phyloP scores from a whole-genome alignment of 192 early-diverging fungal species.

The Rhizophagus clarus region DNA sequence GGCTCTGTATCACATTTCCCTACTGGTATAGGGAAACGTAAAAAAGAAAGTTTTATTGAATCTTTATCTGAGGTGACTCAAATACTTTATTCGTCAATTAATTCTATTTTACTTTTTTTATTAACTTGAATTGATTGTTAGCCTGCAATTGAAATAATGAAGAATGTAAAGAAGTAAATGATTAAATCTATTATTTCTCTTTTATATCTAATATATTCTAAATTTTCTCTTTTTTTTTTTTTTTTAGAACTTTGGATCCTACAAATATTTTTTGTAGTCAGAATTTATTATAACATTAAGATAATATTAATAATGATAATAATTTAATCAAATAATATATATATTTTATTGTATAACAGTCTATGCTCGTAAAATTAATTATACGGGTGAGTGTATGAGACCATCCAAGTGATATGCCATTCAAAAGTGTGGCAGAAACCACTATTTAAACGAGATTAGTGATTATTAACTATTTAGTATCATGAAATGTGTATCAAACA shows the following conservation, averaged over 20 bases:
- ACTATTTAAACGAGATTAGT: no score
- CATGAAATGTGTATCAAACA: no score
- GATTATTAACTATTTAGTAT: no score
- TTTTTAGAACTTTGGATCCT: constrained; percentile 14
- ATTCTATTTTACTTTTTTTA: background rate
- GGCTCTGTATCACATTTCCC: constrained; percentile 1
- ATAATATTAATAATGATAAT: no score
- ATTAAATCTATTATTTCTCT: no score
- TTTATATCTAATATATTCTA: background rate
- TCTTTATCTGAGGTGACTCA: constrained; percentile 7
- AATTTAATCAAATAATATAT: no score
- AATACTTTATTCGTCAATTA: background rate
- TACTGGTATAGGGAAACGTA: constrained; percentile 22
- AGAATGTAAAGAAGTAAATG: constrained; percentile 16
- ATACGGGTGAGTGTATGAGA: no score
- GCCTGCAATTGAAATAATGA: background rate
- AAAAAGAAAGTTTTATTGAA: constrained; percentile 17
- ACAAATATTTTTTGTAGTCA: constrained; percentile 24
- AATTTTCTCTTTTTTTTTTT: background rate
- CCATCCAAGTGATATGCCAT: no score
- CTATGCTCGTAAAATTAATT: no score
- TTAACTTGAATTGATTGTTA: background rate
- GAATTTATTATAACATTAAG: constrained; percentile 23
- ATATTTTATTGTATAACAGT: no score
- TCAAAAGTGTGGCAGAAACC: no score